Evolutionary conservation across 306 rosid species (phyloP).

Genomic region (Trifolium dubium): DNA sequence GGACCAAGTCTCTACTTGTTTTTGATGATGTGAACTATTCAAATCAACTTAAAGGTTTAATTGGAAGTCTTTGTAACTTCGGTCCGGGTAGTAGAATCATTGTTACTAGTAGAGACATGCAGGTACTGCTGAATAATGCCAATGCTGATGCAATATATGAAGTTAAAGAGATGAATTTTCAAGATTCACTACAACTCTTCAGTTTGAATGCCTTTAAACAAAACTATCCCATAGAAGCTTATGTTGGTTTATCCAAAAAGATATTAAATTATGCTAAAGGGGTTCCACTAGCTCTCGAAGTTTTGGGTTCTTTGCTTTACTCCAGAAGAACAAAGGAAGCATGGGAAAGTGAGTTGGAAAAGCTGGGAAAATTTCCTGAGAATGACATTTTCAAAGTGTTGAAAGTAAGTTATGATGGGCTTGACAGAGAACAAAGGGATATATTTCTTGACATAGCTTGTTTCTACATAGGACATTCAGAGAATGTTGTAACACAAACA

Average conservation of each 20-base stretch:
- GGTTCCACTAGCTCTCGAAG: conserved; percentile 44
- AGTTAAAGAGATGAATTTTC: not conserved
- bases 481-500: not conserved
- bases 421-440: conserved; percentile 14
- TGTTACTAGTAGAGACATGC: conserved; percentile 3
- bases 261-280: conserved; percentile 37
- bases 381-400: not conserved
- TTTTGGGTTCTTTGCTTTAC: conserved; percentile 42
- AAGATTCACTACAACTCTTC: not conserved
- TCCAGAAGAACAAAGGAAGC: not conserved
- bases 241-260: not conserved
- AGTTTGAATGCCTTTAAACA: not conserved
- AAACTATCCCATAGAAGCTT: not conserved
- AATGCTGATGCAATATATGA: not conserved
- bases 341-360: conserved; percentile 41
- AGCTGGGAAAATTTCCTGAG: not conserved
- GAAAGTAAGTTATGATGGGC: conserved; percentile 42
- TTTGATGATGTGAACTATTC: not conserved
- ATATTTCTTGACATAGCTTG: conserved; percentile 45
- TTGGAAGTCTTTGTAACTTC: not conserved
- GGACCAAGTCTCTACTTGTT: not conserved
- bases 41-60: not conserved
- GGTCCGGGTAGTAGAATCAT: not conserved
- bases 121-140: not conserved
- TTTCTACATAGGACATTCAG: conserved; percentile 24